Evolutionary conservation across 345 rosid genomes (phyloP).

Genomic region (Euphorbia lathyris): DNA sequence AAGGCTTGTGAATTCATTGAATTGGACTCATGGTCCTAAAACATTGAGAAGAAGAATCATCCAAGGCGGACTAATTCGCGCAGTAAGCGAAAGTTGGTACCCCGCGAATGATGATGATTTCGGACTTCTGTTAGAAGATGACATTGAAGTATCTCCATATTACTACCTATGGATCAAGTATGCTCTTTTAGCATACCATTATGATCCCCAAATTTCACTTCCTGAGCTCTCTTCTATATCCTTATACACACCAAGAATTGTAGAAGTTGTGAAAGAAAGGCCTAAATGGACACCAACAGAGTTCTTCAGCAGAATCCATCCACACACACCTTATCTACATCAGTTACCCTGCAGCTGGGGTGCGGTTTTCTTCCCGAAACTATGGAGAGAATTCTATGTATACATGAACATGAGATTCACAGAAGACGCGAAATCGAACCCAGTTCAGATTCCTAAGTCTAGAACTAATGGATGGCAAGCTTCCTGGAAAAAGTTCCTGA

Average conservation of each 20-base stretch:
- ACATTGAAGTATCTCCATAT: conserved; percentile 94
- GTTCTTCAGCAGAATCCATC: conserved; percentile 79
- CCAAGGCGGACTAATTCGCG: conserved; percentile 97
- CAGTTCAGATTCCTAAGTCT: conserved; percentile 93
- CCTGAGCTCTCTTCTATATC: conserved; percentile 90
- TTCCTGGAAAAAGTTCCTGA: conserved; percentile 95
- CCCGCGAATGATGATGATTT: conserved; percentile 85
- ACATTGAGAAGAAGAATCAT: conserved; percentile 88
- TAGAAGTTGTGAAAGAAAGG: conserved; percentile 93
- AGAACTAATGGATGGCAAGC: conserved; percentile 99
- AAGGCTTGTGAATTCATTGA: conserved; percentile 59
- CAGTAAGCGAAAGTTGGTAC: conserved; percentile 99
- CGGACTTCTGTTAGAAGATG: conserved; percentile 90
- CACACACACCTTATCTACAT: conserved; percentile 91
- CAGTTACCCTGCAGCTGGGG: conserved; percentile 99
- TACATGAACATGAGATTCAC: conserved; percentile 99
- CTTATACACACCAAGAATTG: conserved; percentile 80
- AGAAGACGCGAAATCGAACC: conserved; percentile 72
- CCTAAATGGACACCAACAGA: conserved; percentile 92
- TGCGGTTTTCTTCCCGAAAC: conserved; percentile 96
- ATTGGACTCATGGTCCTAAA: conserved; percentile 93
- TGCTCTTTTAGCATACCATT: conserved; percentile 85
- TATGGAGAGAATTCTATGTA: conserved; percentile 95
- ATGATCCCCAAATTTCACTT: conserved; percentile 76
- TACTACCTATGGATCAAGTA: conserved; percentile 95